These are phyloP conservation scores for Penicillium arizonense DNA, from an alignment of 495 filamentous ascomycete genomes.

Conservation along the genomic window DNA sequence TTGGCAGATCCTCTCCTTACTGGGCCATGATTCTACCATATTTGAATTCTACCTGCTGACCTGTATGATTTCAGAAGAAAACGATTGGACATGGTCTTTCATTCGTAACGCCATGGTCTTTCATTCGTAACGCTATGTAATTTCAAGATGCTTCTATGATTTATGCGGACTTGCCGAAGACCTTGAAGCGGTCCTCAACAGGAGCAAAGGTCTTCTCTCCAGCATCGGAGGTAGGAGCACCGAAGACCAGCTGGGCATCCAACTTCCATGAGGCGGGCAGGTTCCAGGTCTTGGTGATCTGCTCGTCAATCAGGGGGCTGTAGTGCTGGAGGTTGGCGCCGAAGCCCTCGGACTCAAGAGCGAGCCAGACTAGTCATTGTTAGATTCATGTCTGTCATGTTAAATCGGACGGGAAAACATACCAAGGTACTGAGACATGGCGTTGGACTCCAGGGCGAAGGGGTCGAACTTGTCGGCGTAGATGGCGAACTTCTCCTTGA, in stretches of 20 bases:
- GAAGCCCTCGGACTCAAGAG: constrained; percentile 48
- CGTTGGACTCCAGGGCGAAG: constrained; percentile 49
- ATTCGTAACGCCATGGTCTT: constrained; percentile 6
- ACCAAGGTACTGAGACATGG: constrained; percentile 52
- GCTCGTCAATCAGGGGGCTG: constrained; percentile 49
- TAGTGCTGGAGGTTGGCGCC: constrained; percentile 57
- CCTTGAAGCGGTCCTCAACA: constrained; percentile 43
- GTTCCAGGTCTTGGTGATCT: constrained; percentile 39
- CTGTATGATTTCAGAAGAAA: too few relatives aligned
- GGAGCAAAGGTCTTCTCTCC: constrained; percentile 38
- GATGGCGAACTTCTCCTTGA: constrained; percentile 44
- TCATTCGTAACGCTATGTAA: constrained; percentile 4
- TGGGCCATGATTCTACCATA: not conserved
- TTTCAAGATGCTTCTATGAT: not conserved
- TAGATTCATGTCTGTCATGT: constrained; percentile 1
- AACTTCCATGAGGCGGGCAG: constrained; percentile 46
- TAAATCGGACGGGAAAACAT: constrained; percentile 6
- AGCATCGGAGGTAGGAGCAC: constrained; percentile 32
- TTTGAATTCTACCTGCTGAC: too few relatives aligned
- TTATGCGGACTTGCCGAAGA: constrained; percentile 34
- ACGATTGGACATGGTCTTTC: not conserved
- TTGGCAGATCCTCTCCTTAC: not conserved
- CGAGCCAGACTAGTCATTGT: constrained; percentile 42
- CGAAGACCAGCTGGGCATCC: constrained; percentile 53
- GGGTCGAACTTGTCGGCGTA: constrained; percentile 51